phyloP scores from a whole-genome alignment of 257 asterid species.

The Oldenlandia corymbosa region DNA sequence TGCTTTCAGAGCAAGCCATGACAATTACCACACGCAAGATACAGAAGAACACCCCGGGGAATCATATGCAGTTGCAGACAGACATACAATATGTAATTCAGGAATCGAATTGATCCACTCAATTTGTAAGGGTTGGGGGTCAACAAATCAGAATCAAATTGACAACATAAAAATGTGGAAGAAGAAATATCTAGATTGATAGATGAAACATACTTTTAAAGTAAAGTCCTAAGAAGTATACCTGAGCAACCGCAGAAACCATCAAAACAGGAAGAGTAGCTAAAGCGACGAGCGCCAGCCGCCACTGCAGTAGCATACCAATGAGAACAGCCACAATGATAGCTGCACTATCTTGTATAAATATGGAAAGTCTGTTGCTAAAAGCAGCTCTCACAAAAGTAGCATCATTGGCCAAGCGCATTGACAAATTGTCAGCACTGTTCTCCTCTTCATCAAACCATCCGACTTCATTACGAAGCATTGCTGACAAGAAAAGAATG shows the following conservation, averaged over 20 bases:
- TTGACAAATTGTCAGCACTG: conserved; percentile 96
- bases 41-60: no score
- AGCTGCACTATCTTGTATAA: conserved; percentile 96
- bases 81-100: no score
- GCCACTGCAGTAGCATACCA: conserved; percentile 94
- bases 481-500: conserved; percentile 46
- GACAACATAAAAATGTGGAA: no score
- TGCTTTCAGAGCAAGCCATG: not conserved
- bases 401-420: conserved; percentile 99
- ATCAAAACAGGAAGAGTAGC: conserved; percentile 89
- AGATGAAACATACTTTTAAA: not conserved
- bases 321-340: conserved; percentile 87
- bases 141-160: not conserved
- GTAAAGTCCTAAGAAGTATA: conserved; percentile 17
- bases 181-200: not conserved
- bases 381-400: conserved; percentile 99
- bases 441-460: conserved; percentile 99
- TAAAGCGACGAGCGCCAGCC: conserved; percentile 93
- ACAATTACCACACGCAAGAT: not conserved
- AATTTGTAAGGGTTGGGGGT: no score
- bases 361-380: conserved; percentile 94
- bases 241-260: conserved; percentile 97
- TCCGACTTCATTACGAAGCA: conserved; percentile 99
- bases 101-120: no score
- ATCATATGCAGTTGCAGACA: no score